Percentiles rank a stretch among this genome's conserved stretches.
phyloP scores from a whole-genome alignment of 805 yeast genomes.

The Saturnispora bothae region DNA sequence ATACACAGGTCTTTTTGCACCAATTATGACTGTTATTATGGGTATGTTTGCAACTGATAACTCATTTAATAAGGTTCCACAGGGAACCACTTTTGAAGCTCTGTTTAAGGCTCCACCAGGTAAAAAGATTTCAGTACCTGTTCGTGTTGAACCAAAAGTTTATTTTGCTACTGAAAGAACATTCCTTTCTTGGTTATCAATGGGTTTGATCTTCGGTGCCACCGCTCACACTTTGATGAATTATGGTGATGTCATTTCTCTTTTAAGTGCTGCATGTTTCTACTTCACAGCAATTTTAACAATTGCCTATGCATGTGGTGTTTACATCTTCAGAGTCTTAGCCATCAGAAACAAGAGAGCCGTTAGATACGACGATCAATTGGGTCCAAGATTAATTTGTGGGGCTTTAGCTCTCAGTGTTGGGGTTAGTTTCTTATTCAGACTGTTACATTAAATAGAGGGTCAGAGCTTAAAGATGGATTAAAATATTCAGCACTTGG shows the following conservation, averaged over 20 bases:
- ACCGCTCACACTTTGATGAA: constrained; percentile 80
- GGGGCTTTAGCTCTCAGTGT: constrained; percentile 61
- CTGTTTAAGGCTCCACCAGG: constrained; percentile 73
- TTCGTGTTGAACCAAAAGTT: constrained; percentile 97
- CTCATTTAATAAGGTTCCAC: constrained; percentile 46
- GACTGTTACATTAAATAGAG: constrained; percentile 27
- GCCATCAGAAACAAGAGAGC: constrained; percentile 78
- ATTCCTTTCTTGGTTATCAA: constrained; percentile 85
- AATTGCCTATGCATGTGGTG: constrained; percentile 57
- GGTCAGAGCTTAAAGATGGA: too few species aligned
- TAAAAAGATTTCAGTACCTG: constrained; percentile 82
- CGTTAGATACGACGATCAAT: constrained; percentile 72
- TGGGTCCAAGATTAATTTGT: constrained; percentile 84
- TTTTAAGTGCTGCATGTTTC: constrained; percentile 80
- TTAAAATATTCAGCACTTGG: too few species aligned
- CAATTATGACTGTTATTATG: constrained; percentile 13
- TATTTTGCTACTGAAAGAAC: constrained; percentile 98
- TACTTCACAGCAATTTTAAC: constrained; percentile 70
- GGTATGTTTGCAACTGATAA: constrained; percentile 26
- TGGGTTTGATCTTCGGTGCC: constrained; percentile 78
- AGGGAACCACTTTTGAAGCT: constrained; percentile 53
- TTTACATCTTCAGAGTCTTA: constrained; percentile 72
- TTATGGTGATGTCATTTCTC: constrained; percentile 67
- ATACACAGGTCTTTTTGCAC: constrained; percentile 13
- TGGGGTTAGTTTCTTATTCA: constrained; percentile 47